Conservation (phyloP, 768 basidiomycete genomes). For the Fomitopsis serialis region DNA sequence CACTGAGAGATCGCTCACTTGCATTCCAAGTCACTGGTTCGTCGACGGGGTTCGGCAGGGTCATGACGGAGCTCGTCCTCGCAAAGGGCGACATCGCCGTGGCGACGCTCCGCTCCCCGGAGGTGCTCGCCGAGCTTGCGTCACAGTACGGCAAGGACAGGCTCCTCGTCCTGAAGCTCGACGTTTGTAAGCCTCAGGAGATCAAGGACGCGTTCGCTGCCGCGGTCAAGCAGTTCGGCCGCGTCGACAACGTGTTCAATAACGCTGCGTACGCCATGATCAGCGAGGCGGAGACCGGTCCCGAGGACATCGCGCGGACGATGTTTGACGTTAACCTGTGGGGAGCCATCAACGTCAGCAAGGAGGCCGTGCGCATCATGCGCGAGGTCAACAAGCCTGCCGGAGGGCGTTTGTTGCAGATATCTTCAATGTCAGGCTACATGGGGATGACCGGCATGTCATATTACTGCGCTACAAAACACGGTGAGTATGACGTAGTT, state of each 20-base stretch:
- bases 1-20: background rate
- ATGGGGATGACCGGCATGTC: constrained; percentile 4
- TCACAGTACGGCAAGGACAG: constrained; percentile 10
- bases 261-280: constrained; percentile 25
- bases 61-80: constrained; percentile 14
- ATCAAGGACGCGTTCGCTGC: constrained; percentile 14
- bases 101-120: constrained; percentile 13
- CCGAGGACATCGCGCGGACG: constrained; percentile 20
- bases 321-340: constrained; percentile 31
- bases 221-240: constrained; percentile 22
- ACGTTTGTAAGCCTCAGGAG: constrained; percentile 22
- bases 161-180: constrained; percentile 24
- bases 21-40: constrained; percentile 16
- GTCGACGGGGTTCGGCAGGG: constrained; percentile 18
- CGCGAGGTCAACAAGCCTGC: constrained; percentile 19
- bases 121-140: constrained; percentile 10
- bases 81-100: constrained; percentile 15
- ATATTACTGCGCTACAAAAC: constrained; percentile 21
- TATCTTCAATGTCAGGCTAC: constrained; percentile 26
- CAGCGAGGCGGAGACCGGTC: constrained; percentile 22
- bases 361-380: constrained; percentile 25
- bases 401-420: constrained; percentile 33
- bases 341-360: constrained; percentile 21
- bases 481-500: constrained; percentile 6
- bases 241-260: constrained; percentile 29